Base-by-base conservation (phyloP, 495 filamentous ascomycete genomes). In the Daldinia bambusicola region DNA sequence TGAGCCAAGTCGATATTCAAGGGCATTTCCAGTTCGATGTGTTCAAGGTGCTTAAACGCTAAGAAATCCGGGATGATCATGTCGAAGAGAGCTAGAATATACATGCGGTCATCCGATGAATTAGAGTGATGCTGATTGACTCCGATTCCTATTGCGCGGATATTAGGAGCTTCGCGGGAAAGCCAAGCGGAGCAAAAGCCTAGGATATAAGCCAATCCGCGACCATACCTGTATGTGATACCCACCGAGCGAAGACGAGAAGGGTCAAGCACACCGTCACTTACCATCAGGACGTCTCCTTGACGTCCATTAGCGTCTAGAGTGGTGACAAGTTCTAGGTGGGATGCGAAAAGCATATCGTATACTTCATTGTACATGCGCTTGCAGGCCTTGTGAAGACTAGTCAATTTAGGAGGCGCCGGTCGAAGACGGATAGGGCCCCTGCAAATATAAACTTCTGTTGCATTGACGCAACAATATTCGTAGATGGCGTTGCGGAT, bases 401-500 rank as follows among this genome's bases (percentile, higher is more conserved):
- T n/a, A 31, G n/a, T 30, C 8, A 26, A 9, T 4, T 50, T 20
- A 30, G 58, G 37, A 9, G 22, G 43, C 10, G 8, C 18, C 1
- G 16, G 9, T 16, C 0, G 18, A 48, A 16, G 6, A 48, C 18
- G 16, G 18, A 48, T 7, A 18, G 10, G 16, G 4, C 43, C 43
- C 2, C 12, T 4, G 16, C 20, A 48, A 2, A 20, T 2, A 48
- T 48, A 48, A 3, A 8, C 22, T 48, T 2, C 18, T 12, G 9
- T 1, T 41, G 32, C 6, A 6, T 57, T 5, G 31, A 38, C 1
- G 13, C 14, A 12, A 30, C 13, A 61, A 34, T 20, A 34, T 20
- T 36, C 16, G 6, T 61, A 61, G 43, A 61, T 61, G 5, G 1
- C 18, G 30, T 61, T 61, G 26, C 58, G 58, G 12, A 61, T 14